These are phyloP conservation scores for Solioccasus polychromus DNA, from an alignment of 768 basidiomycete species.

Conservation along the genomic window DNA sequence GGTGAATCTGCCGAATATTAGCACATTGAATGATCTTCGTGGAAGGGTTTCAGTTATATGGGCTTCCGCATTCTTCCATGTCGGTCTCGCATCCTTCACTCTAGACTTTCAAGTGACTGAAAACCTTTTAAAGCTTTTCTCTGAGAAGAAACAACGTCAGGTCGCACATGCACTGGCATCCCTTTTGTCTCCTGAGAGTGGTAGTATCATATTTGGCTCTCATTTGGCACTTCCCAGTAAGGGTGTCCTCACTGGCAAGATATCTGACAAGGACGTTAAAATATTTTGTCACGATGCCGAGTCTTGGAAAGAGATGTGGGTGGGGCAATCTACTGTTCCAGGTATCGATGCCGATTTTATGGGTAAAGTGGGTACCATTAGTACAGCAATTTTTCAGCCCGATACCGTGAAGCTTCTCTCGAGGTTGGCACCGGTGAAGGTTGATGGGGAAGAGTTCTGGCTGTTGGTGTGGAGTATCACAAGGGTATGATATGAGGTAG, in stretches of 20 bases:
- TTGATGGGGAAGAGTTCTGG: neutral
- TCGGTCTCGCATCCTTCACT: conserved; percentile 4
- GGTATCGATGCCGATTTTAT: neutral
- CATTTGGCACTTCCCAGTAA: conserved; percentile 19
- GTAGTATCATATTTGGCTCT: conserved; percentile 31
- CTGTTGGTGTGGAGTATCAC: conserved; percentile 22
- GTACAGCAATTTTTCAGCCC: conserved; percentile 23
- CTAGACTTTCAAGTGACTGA: conserved; percentile 20
- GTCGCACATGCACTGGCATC: conserved; percentile 24
- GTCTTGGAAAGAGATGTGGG: conserved; percentile 30
- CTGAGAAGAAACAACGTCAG: conserved; percentile 22
- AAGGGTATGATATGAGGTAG: conserved; percentile 1
- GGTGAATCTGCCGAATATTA: conserved; percentile 32
- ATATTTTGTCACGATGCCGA: conserved; percentile 26
- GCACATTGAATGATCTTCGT: conserved; percentile 43
- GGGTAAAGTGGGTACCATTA: neutral
- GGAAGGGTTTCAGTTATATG: conserved; percentile 50
- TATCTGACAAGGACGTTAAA: conserved; percentile 1
- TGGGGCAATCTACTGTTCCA: conserved; percentile 2
- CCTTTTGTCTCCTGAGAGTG: conserved; percentile 27
- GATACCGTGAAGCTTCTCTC: conserved; percentile 32
- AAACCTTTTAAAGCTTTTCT: conserved; percentile 30
- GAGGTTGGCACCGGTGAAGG: conserved; percentile 14
- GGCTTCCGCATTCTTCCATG: conserved; percentile 46
- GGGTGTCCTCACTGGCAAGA: conserved; percentile 1